Evolutionary conservation across 768 basidiomycete species (phyloP), one percentile per base, ranked within the genome.

Genomic region (Scleroderma bovista): DNA sequence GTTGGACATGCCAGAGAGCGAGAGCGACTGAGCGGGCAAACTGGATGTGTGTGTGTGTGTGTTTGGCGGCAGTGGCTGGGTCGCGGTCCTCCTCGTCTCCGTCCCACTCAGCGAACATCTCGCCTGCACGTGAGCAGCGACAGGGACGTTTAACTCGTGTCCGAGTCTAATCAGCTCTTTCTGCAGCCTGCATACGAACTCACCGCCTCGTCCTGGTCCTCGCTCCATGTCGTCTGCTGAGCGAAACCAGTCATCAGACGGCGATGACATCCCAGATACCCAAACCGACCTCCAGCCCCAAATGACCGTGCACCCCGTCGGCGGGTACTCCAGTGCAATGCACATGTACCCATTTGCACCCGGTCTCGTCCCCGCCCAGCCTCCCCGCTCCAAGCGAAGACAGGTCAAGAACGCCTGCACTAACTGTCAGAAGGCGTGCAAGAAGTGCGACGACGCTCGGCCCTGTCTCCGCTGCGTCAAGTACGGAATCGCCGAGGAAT

Each of bases 351-450:
- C 83, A 44, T 81, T 83, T 70, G 71, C 80, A 47, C 71, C 75
- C 34, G 73, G 74, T 54, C 56, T 73, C 65, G 60, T 69, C 59
- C 60, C 75, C 51, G 56, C 71, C 49, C 74, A 76, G 55, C 73
- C 77, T 20, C 72, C 77, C 52, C 83, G 84, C 56, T 75, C 85
- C 34, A 92, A 92, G 69, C 87, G 89, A 56, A 75, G 84, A 47
- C 89, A 92, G 61, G 90, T 92, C 73, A 92, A 91, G 77, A 91
- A 90, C 56, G 89, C 89, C 46, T 92, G 90, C 68, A 91, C 88
- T 29, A 88, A 88, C 56, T 92, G 90, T 62, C 90, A 91, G 68
- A 90, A 88, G 65, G 86, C 89, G 3, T 92, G 88, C 76, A 92
- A 92, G 75, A 90, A 91, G 66, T 92, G 88, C 64, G 90, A 92